Evolutionary conservation across 306 rosid species (phyloP), one percentile per base, ranked within the genome.

Genomic region (Morella rubra): DNA sequence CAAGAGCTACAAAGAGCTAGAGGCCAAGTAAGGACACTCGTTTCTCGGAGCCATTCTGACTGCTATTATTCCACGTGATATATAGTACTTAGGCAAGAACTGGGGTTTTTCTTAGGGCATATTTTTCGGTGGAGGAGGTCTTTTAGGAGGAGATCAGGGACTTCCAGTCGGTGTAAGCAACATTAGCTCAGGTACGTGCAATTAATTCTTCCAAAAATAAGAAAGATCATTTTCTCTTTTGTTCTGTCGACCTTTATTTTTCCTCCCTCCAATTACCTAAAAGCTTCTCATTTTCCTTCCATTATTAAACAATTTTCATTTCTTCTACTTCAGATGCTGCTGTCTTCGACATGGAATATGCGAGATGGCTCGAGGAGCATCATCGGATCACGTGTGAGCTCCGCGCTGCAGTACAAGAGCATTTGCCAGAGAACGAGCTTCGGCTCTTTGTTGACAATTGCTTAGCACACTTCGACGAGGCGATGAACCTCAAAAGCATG

Each of bases 1-100:
- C 99, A 96, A 85, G 99, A 96, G 59, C 83, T 96, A 14, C 97
- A 91, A 69, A 86, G 93, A 82, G 89, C 91, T 73, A 89, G 93
- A 88, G 8, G 89, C 72, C 99, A 96, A 82, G 99, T 92, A 79
- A 79, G 78, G 15, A 46, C 61, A 41, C 55, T 73, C 71, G 47
- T 47, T 41, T 47, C 32, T 42, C 75, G 5, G 49, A 71, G 71
- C 65, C 22, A 44, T 41, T 45, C 51, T 52, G 42, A 60, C 54
- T 73, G 54, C 79, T 60, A 77, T 66, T 50, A 66, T 42, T 14
- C 19, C 70, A 41, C 16, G 70, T 40, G 37, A 64, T 13, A 53
- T 12, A 15, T 3, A 32, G 37, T 32, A 32, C 53, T 24, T 53
- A 10, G 14, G 32, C 20, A 71, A 75, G 64, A 51, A 62, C 59